phyloP scores from a whole-genome alignment of 2,329 filamentous ascomycete genomes.

The Talaromyces sp. region DNA sequence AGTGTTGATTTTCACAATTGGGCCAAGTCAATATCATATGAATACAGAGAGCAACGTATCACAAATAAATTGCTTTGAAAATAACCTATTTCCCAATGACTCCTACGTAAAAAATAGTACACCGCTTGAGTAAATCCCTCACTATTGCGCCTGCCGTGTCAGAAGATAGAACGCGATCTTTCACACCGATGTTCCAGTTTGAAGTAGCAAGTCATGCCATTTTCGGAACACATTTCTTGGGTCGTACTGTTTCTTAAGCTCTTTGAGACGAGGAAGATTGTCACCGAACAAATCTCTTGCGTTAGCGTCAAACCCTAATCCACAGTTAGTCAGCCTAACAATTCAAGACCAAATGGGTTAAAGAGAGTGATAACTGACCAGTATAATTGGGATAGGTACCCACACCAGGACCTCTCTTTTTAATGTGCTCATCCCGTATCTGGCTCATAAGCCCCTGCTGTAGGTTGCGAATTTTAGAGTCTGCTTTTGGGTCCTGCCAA shows the following conservation, averaged over 20 bases:
- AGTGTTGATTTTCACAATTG: background rate
- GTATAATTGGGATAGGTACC: conserved; percentile 56
- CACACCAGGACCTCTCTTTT: conserved; percentile 51
- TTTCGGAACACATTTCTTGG: conserved; percentile 58
- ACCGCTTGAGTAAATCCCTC: background rate
- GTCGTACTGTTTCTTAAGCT: conserved; percentile 55
- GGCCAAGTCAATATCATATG: background rate
- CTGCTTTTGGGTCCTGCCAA: background rate
- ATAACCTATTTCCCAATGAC: background rate
- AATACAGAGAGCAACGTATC: background rate
- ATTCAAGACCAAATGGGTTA: conserved; percentile 26
- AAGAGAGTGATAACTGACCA: conserved; percentile 27
- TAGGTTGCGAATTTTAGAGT: conserved; percentile 49
- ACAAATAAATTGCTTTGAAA: background rate
- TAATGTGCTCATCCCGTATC: conserved; percentile 50
- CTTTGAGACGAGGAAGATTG: conserved; percentile 50
- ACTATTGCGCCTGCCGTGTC: background rate
- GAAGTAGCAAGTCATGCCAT: conserved; percentile 48
- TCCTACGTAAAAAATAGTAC: background rate
- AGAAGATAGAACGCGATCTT: background rate
- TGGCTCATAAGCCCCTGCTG: background rate
- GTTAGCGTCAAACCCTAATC: conserved; percentile 60
- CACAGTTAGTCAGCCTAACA: conserved; percentile 51
- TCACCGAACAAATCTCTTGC: conserved; percentile 51
- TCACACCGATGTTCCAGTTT: conserved; percentile 1